phyloP scores from a whole-genome alignment of 2,329 filamentous ascomycete species.

The Aspergillus viridinutans region DNA sequence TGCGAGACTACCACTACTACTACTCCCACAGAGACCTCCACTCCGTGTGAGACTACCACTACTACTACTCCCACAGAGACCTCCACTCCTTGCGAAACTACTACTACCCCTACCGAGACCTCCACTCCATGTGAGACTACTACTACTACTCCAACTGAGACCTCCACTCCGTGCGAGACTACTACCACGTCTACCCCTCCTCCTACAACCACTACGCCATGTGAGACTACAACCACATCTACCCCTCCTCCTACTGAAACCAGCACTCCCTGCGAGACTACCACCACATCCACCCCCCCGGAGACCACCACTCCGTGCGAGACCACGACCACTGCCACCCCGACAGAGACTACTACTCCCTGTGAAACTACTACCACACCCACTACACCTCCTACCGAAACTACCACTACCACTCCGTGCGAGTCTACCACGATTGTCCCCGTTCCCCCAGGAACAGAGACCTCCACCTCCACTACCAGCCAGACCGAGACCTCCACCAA shows the following conservation, averaged over 20 bases:
- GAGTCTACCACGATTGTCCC: not conserved
- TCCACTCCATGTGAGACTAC: not conserved
- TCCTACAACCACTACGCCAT: too few relatives aligned
- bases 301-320: not conserved
- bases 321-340: not conserved
- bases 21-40: not conserved
- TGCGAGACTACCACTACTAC: not conserved
- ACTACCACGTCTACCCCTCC: too few relatives aligned
- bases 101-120: not conserved
- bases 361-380: not conserved
- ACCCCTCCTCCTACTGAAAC: not conserved
- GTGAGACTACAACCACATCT: not conserved
- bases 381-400: not conserved
- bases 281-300: not conserved
- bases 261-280: not conserved
- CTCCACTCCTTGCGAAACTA: not conserved
- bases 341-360: not conserved
- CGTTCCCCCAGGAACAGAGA: not conserved
- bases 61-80: not conserved
- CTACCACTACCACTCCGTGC: not conserved
- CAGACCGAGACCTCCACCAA: not conserved
- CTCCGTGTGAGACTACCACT: not conserved
- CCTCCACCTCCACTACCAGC: not conserved
- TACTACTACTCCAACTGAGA: too few relatives aligned
- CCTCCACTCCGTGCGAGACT: too few relatives aligned